These are phyloP conservation scores for Ormosia semicastrata DNA, from an alignment of 306 rosid genomes.

Conservation along the genomic window DNA sequence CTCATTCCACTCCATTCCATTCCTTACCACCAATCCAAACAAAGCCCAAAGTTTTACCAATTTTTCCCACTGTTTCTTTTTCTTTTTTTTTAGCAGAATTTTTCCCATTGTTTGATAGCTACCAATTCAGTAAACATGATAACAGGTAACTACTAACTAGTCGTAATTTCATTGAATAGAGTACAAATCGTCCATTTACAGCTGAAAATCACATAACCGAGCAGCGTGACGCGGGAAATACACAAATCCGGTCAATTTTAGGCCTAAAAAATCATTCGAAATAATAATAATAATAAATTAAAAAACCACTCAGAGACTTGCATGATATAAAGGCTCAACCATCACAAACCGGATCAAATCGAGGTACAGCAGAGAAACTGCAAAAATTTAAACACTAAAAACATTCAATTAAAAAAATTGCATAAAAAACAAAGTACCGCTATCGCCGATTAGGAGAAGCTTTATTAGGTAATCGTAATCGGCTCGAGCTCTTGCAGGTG, in stretches of 20 bases:
- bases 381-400: background rate
- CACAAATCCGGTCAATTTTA: background rate
- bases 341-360: slow-evolving; percentile 14
- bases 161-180: background rate
- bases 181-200: background rate
- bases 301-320: background rate
- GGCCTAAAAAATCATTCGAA: background rate
- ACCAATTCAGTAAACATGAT: background rate
- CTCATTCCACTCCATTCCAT: no score
- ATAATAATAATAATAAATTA: background rate
- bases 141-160: background rate
- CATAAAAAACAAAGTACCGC: slow-evolving; percentile 53
- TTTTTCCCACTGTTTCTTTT: no score
- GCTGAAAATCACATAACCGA: background rate
- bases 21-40: no score
- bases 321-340: background rate
- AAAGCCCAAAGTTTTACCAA: no score
- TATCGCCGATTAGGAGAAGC: slow-evolving; percentile 96
- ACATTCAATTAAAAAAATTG: background rate
- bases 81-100: no score
- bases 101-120: background rate
- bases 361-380: background rate
- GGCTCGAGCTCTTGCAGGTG: slow-evolving; percentile 95
- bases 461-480: slow-evolving; percentile 94
- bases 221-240: background rate